Percentiles rank a stretch among this genome's conserved stretches.
Evolutionary conservation across 139 green algal genomes (phyloP).

Genomic region (Edaphochlamys debaryana): DNA sequence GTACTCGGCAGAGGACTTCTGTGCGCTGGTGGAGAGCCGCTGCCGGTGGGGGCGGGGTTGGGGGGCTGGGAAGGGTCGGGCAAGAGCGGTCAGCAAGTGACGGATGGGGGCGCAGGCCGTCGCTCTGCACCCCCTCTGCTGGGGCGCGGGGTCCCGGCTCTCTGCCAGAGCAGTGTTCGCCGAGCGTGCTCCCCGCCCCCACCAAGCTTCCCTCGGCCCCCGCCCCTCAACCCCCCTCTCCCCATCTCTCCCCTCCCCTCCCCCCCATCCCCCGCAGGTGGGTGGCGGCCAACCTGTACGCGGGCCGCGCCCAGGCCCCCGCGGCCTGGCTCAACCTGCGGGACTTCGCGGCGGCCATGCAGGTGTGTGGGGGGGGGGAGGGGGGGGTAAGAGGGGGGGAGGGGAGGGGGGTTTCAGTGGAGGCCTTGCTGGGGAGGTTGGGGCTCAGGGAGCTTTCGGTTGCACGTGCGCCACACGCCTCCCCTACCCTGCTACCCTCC

Average conservation of each 20-base stretch:
- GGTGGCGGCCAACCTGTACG: conserved; percentile 34
- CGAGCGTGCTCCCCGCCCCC: too few species aligned
- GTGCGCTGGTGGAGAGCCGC: conserved; percentile 29
- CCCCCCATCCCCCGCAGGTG: background rate
- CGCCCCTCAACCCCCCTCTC: background rate
- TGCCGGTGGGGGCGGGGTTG: background rate
- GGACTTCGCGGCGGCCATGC: conserved; percentile 13
- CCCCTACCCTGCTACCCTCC: background rate
- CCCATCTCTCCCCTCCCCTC: background rate
- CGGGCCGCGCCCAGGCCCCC: background rate
- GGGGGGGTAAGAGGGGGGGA: background rate
- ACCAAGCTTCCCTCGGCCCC: too few species aligned
- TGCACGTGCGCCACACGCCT: too few species aligned
- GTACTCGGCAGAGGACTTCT: conserved; percentile 12
- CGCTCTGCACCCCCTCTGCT: too few species aligned
- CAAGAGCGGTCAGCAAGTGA: background rate
- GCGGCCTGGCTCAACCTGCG: conserved; percentile 17
- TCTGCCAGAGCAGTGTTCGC: too few species aligned
- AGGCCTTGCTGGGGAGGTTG: background rate
- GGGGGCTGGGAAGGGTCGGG: background rate
- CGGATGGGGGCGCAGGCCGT: too few species aligned
- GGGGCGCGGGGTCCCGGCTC: too few species aligned
- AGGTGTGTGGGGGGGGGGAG: background rate
- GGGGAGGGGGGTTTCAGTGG: background rate
- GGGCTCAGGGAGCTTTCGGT: background rate